phyloP scores from a whole-genome alignment of 2,329 filamentous ascomycete species.

The Claviceps sp. region DNA sequence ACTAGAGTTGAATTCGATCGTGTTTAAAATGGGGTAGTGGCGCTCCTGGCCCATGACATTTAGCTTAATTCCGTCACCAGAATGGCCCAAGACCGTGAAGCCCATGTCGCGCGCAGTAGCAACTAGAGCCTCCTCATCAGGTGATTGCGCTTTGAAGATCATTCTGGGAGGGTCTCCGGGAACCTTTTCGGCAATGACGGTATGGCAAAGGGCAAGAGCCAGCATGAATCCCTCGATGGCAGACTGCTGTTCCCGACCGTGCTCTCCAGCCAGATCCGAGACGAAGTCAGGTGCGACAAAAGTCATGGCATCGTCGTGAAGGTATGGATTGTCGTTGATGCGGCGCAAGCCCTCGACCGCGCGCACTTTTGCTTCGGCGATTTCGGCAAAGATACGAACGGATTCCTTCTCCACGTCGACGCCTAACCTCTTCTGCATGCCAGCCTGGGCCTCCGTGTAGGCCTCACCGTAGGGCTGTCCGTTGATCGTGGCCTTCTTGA shows the following conservation, averaged over 20 bases:
- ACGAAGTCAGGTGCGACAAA: slow-evolving; percentile 89
- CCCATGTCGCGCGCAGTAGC: slow-evolving; percentile 90
- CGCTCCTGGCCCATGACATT: slow-evolving; percentile 80
- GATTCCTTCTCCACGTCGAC: slow-evolving; percentile 74
- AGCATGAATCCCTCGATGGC: slow-evolving; percentile 90
- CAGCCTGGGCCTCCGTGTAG: slow-evolving; percentile 91
- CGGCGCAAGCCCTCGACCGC: slow-evolving; percentile 62
- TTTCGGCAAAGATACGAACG: slow-evolving; percentile 59
- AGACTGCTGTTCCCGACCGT: slow-evolving; percentile 60
- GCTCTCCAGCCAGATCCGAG: slow-evolving; percentile 64
- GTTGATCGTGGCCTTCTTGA: slow-evolving; percentile 96
- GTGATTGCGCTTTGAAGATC: slow-evolving; percentile 92
- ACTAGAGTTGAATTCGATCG: slow-evolving; percentile 92
- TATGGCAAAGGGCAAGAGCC: slow-evolving; percentile 87
- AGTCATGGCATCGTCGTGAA: slow-evolving; percentile 79
- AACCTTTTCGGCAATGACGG: slow-evolving; percentile 79
- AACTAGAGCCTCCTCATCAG: slow-evolving; percentile 89
- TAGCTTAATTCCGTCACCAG: slow-evolving; percentile 67
- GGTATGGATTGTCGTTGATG: slow-evolving; percentile 78
- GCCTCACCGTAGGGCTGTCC: slow-evolving; percentile 94
- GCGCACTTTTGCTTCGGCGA: slow-evolving; percentile 59
- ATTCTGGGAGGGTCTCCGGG: slow-evolving; percentile 87
- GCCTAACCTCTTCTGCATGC: slow-evolving; percentile 86
- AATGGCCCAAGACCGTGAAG: slow-evolving; percentile 77
- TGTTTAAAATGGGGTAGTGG: slow-evolving; percentile 80